Base-by-base conservation (phyloP, 1,284 basidiomycete species). In the Tremellales sp. region DNA sequence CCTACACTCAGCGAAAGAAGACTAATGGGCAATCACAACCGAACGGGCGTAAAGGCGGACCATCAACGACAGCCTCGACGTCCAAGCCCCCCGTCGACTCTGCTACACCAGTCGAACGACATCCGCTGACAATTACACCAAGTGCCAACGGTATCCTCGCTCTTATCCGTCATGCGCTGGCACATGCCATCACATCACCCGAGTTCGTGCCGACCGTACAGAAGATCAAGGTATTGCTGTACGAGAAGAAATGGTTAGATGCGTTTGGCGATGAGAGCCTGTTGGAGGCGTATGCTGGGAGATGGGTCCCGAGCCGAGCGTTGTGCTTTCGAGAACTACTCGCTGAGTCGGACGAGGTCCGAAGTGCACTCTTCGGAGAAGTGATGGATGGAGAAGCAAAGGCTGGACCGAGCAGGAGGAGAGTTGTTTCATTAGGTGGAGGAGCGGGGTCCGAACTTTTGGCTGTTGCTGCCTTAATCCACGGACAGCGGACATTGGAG, bases 271-370 rank as follows among this genome's bases (percentile, higher is more conserved):
- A 65, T 36, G 49, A 61, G 43, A 43, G 37, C 26, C 53, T 72
- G 44, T 49, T 75, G 31, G 67, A 70, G 36, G 67, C 67, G 4
- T 77, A 77, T 57, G 67, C 71, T 4, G 73, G 72, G 11, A 60
- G 75, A 51, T 77, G 75, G 75, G 75, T 76, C 2, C 74, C 75
- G 17, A 67, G 68, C 43, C 56, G 75, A 42, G 72, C 68, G 22
- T 54, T 74, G 43, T 71, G 68, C 21, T 77, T 74, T 47, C 44
- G 74, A 22, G 68, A 72, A 40, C 52, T 76, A 46, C 62, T 81
- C 45, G 69, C 63, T 17, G 60, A 66, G 10, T 54, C 69, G 31
- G 45, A 55, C 22, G 54, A 55, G n/a, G 63, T 75, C 42, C 39
- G 63, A 33, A 67, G 60, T 45, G 53, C 67, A 58, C 48, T 40